Conservation (phyloP, 257 asterid genomes). For the Lantana camara region DNA sequence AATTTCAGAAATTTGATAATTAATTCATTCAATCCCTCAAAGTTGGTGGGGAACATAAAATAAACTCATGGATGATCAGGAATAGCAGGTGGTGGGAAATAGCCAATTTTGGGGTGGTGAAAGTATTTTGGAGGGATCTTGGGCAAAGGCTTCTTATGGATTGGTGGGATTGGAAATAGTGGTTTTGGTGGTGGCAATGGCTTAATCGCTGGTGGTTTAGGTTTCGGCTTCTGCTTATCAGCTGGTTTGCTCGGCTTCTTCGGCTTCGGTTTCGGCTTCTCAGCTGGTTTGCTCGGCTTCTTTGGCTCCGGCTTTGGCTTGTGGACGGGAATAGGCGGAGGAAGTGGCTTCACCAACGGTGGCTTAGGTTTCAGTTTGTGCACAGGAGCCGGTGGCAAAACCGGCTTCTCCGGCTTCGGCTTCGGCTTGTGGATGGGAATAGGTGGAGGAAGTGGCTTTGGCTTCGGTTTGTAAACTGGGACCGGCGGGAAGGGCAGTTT, state of each 20-base stretch:
- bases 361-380: no score
- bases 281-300: no score
- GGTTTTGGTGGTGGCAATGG: no score
- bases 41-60: not conserved
- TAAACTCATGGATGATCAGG: slow-evolving; percentile 35
- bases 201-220: no score
- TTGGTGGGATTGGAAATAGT: slow-evolving; percentile 43
- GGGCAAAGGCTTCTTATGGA: slow-evolving; percentile 52
- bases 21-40: slow-evolving; percentile 16
- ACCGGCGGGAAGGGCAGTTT: slow-evolving; percentile 34
- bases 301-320: slow-evolving; percentile 6
- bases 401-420: no score
- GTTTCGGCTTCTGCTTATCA: no score
- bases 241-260: no score
- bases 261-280: no score
- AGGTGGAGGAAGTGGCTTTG: slow-evolving; percentile 34
- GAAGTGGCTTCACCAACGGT: no score
- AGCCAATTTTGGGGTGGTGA: slow-evolving; percentile 48
- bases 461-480: slow-evolving; percentile 18
- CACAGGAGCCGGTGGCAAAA: no score
- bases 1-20: slow-evolving; percentile 15
- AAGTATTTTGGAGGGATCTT: slow-evolving; percentile 50
- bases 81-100: slow-evolving; percentile 46
- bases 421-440: slow-evolving; percentile 27
- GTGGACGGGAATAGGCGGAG: not conserved